Base-by-base conservation (phyloP, 139 green algal genomes). In the Micromonas commoda region DNA sequence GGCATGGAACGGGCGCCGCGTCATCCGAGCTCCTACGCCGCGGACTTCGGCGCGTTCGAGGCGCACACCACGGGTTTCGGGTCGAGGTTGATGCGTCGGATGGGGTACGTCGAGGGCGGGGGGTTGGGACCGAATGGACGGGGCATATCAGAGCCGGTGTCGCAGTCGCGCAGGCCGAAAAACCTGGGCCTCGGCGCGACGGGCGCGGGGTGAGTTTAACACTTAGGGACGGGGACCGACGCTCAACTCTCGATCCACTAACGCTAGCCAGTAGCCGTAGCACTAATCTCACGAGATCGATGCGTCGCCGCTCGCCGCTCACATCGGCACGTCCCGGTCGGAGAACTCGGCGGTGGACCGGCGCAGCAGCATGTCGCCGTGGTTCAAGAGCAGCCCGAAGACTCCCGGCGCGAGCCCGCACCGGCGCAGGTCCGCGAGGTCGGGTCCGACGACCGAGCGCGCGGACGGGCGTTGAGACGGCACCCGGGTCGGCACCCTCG, bases 291-390 rank as follows among this genome's bases (percentile, higher is more conserved):
- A n/a, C n/a, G n/a, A n/a, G n/a, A n/a, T n/a, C n/a, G n/a, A n/a
- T n/a, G n/a, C n/a, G n/a, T 57, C 45, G 45, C 45, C 9, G 9
- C 16, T 9, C 9, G 45, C 16, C 45, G 45, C 13, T 85, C 38
- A 86, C 65, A 86, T 61, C 32, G 82, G 78, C 77, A 79, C 82
- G 38, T 89, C 75, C 0, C 77, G 76, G 1, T 71, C n/a, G 2
- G 76, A 81, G 78, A 82, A 89, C 79, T 89, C 85, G 4, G 80
- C 74, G 0, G 85, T 89, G 33, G 83, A 82, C 0, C 85, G 69
- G 69, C 84, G 83, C 77, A 87, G 66, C 73, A 89, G 78, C 85
- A 89, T 87, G 80, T 89, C 85, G 74, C 84, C 82, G 80, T 87
- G 83, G 78, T 89, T 89, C 24, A 80, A 67, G 24, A 89, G 65